phyloP scores from a whole-genome alignment of 2,329 filamentous ascomycete genomes.

The Calonectria henricotiae region DNA sequence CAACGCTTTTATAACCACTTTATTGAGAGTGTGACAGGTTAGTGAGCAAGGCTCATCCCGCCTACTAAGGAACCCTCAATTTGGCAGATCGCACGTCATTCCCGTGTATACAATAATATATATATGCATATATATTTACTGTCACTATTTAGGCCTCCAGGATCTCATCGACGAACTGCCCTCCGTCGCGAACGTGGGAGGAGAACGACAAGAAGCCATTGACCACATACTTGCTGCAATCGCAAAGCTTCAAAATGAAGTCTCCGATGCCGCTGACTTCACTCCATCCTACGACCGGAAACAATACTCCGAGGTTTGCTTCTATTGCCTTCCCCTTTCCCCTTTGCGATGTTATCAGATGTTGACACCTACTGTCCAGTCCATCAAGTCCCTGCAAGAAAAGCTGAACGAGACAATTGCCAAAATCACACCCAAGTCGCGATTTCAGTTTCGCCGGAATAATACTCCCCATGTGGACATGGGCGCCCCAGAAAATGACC shows the following conservation, averaged over 20 bases:
- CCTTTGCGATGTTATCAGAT: background rate
- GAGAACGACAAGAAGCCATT: slow-evolving; percentile 85
- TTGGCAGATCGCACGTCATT: background rate
- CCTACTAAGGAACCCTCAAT: slow-evolving; percentile 22
- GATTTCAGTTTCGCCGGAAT: slow-evolving; percentile 83
- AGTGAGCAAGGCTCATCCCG: slow-evolving; percentile 47
- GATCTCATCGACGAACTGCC: slow-evolving; percentile 81
- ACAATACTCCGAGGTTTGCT: slow-evolving; percentile 82
- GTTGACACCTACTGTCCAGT: slow-evolving; percentile 63
- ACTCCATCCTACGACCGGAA: slow-evolving; percentile 93
- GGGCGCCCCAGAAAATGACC: slow-evolving; percentile 63
- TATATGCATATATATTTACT: background rate
- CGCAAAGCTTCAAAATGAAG: slow-evolving; percentile 84
- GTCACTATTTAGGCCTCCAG: slow-evolving; percentile 75
- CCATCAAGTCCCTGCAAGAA: slow-evolving; percentile 86
- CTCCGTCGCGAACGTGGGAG: slow-evolving; percentile 73
- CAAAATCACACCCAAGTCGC: slow-evolving; percentile 80
- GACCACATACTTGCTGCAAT: slow-evolving; percentile 88
- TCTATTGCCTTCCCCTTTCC: background rate
- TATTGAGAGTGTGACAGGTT: slow-evolving; percentile 81
- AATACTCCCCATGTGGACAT: slow-evolving; percentile 60
- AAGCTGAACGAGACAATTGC: slow-evolving; percentile 81
- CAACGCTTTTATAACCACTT: slow-evolving; percentile 91
- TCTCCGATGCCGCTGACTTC: slow-evolving; percentile 86
- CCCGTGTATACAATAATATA: background rate